Percentiles rank a stretch among this genome's conserved stretches.
Evolutionary conservation across 2,329 filamentous ascomycete species (phyloP).

Genomic region (Beauveria brongniartii): DNA sequence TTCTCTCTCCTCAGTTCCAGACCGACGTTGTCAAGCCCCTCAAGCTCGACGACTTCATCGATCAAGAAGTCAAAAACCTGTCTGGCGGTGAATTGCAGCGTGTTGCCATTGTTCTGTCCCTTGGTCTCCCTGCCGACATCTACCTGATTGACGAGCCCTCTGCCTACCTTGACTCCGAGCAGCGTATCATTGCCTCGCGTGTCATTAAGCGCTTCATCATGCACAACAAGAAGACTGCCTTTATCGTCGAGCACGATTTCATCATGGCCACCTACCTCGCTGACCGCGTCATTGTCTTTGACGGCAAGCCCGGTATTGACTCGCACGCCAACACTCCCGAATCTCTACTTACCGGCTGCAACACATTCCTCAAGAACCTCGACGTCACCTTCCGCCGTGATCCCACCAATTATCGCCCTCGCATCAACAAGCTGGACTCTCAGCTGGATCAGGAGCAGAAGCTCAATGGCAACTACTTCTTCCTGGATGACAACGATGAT

Average conservation of each 20-base stretch:
- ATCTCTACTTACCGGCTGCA: slow-evolving; percentile 90
- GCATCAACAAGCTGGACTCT: slow-evolving; percentile 95
- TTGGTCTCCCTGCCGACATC: slow-evolving; percentile 92
- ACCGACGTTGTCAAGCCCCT: slow-evolving; percentile 99
- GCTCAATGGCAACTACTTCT: slow-evolving; percentile 89
- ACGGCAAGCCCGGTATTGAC: slow-evolving; percentile 83
- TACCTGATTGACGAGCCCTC: slow-evolving; percentile 98
- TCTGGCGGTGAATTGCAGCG: slow-evolving; percentile 99
- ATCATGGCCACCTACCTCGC: slow-evolving; percentile 78
- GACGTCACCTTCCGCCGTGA: slow-evolving; percentile 98
- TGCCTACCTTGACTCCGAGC: slow-evolving; percentile 96
- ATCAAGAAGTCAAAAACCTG: slow-evolving; percentile 98
- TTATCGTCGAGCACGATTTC: slow-evolving; percentile 99
- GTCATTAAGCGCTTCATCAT: slow-evolving; percentile 99
- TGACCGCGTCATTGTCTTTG: slow-evolving; percentile 97
- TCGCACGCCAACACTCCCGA: slow-evolving; percentile 85
- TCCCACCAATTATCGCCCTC: slow-evolving; percentile 88
- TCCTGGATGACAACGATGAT: slow-evolving; percentile 69
- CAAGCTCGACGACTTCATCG: slow-evolving; percentile 97
- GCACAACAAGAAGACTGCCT: slow-evolving; percentile 99
- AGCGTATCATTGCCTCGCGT: slow-evolving; percentile 92
- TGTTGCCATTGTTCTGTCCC: slow-evolving; percentile 94
- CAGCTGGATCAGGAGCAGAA: slow-evolving; percentile 99
- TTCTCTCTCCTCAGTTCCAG: slow-evolving; percentile 96
- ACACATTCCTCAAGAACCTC: slow-evolving; percentile 90